Conservation (phyloP, 192 early-diverging fungal genomes). For the Backusella westeae region DNA sequence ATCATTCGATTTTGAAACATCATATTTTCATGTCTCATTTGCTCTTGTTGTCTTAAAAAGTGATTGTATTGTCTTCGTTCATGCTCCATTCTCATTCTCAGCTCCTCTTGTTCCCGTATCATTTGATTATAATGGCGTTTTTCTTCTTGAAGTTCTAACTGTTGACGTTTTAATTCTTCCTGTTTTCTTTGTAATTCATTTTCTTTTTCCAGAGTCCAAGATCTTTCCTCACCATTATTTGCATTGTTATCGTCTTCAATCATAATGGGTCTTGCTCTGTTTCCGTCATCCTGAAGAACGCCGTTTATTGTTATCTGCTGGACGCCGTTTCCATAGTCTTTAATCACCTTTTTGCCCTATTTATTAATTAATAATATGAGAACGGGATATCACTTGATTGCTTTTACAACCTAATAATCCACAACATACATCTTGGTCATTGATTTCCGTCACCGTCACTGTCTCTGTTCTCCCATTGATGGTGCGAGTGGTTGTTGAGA, state of each 20-base stretch:
- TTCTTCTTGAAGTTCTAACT: background rate
- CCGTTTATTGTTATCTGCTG: background rate
- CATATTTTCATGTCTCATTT: background rate
- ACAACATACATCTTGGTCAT: constrained; percentile 17
- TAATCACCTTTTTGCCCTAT: constrained; percentile 7
- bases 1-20: background rate
- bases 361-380: background rate
- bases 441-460: constrained; percentile 14
- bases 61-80: background rate
- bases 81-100: background rate
- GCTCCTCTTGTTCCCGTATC: background rate
- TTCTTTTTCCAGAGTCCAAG: constrained; percentile 4
- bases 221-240: constrained; percentile 1
- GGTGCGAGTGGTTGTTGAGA: constrained; percentile 6
- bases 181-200: constrained; percentile 3
- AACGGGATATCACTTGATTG: no score
- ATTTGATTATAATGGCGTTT: background rate
- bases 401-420: no score
- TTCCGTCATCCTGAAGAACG: background rate
- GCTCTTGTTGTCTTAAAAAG: background rate
- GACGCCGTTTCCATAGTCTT: constrained; percentile 8
- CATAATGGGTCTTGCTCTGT: background rate
- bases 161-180: constrained; percentile 6
- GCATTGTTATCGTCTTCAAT: background rate
- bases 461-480: constrained; percentile 16